phyloP scores from a whole-genome alignment of 371 early-diverging fungal genomes.

The Mortierella sp. region DNA sequence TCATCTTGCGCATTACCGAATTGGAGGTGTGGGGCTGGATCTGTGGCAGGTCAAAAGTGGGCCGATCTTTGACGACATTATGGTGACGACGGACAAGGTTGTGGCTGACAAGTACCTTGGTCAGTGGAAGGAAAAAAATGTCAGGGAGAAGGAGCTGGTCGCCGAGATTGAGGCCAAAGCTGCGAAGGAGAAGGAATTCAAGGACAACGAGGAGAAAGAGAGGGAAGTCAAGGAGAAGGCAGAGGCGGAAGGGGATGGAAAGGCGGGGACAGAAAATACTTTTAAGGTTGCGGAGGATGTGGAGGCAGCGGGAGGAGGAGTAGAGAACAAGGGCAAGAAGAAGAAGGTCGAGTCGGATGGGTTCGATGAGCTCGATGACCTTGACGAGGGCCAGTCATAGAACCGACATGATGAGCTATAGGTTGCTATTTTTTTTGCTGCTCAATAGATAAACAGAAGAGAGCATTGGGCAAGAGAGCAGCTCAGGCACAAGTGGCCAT shows the following conservation, averaged over 20 bases:
- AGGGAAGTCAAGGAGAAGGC: constrained; percentile 30
- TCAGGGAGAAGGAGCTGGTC: constrained; percentile 70
- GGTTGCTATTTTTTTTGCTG: no score
- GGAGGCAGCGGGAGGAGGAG: neutral
- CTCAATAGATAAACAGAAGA: neutral
- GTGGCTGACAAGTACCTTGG: constrained; percentile 64
- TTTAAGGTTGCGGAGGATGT: constrained; percentile 7
- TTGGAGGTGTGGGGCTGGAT: constrained; percentile 92
- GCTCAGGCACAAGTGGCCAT: neutral
- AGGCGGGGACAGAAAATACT: neutral
- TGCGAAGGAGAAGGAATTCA: constrained; percentile 14
- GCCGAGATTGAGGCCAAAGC: constrained; percentile 68
- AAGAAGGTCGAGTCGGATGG: neutral
- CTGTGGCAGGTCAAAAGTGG: constrained; percentile 97
- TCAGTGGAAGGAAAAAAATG: constrained; percentile 60
- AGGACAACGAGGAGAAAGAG: constrained; percentile 37
- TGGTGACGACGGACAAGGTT: constrained; percentile 78
- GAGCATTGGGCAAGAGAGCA: no score
- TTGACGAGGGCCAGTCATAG: neutral
- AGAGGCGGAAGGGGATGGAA: constrained; percentile 31
- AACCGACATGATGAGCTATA: neutral
- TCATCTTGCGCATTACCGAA: constrained; percentile 83
- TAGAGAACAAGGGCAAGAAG: no score
- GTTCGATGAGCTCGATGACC: neutral
- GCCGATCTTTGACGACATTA: constrained; percentile 94